These are phyloP conservation scores for Solanum pimpinellifolium DNA, from an alignment of 257 asterid species.

Conservation along the genomic window DNA sequence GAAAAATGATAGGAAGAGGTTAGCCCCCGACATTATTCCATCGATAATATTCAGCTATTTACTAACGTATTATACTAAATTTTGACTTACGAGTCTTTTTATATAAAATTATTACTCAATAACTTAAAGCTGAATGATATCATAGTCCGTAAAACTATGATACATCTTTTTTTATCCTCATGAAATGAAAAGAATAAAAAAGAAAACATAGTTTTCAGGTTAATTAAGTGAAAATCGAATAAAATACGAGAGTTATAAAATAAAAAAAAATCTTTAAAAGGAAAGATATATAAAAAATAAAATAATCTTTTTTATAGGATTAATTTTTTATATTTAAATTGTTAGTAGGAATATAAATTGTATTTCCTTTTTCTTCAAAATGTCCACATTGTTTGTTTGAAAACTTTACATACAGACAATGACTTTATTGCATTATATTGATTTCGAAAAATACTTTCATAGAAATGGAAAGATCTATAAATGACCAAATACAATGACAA, in stretches of 20 bases:
- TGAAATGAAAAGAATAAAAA: not conserved
- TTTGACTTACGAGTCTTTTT: fast-evolving
- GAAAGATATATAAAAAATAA: not conserved
- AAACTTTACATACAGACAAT: not conserved
- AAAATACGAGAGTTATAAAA: not conserved
- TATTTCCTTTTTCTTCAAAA: not conserved
- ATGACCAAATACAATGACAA: not conserved
- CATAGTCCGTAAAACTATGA: not conserved
- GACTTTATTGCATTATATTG: not conserved
- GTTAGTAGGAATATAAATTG: not conserved
- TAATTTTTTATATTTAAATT: not conserved
- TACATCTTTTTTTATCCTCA: not conserved
- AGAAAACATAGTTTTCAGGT: not conserved
- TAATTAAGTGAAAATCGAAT: not conserved
- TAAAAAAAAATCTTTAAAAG: not conserved
- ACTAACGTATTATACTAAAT: fast-evolving
- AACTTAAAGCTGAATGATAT: not conserved
- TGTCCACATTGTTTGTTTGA: not conserved
- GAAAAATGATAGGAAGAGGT: not conserved
- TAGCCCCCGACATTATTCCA: not conserved
- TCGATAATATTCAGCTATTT: not conserved
- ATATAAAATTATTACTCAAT: not conserved
- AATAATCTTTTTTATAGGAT: not conserved
- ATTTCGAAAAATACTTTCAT: not conserved
- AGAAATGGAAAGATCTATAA: not conserved